Conservation (phyloP, 306 rosid species). For the Vigna reflexopilosa region DNA sequence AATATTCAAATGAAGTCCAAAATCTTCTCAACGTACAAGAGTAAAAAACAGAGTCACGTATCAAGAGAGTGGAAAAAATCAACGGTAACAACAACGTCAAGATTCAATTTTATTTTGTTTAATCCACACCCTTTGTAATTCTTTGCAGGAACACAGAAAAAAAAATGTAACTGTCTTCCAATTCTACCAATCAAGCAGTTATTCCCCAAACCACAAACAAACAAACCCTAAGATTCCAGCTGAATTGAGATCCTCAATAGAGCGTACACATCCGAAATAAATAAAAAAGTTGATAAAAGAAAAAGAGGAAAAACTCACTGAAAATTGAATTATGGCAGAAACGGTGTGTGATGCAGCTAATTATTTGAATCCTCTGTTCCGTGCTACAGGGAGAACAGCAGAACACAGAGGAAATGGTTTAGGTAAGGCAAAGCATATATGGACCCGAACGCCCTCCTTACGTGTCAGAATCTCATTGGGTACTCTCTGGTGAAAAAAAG, state of each 20-base stretch:
- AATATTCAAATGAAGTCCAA: not conserved
- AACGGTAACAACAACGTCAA: not conserved
- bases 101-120: slow-evolving; percentile 37
- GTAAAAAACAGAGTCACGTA: slow-evolving; percentile 1
- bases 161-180: not conserved
- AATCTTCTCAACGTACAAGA: not conserved
- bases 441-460: slow-evolving; percentile 48
- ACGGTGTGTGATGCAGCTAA: slow-evolving; percentile 30
- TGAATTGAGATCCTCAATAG: slow-evolving; percentile 31
- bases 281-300: not conserved
- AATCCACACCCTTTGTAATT: slow-evolving; percentile 21
- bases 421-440: slow-evolving; percentile 58
- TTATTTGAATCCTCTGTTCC: slow-evolving; percentile 26
- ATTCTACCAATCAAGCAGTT: slow-evolving; percentile 9
- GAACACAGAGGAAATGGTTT: slow-evolving; percentile 55
- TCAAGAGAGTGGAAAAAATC: not conserved
- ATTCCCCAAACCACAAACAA: slow-evolving; percentile 30
- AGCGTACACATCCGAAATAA: slow-evolving; percentile 17
- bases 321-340: slow-evolving; percentile 52
- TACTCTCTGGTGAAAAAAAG: not conserved
- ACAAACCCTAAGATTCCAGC: slow-evolving; percentile 48
- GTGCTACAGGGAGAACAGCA: slow-evolving; percentile 37
- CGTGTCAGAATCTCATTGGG: slow-evolving; percentile 50
- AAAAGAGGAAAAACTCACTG: slow-evolving; percentile 52
- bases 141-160: slow-evolving; percentile 25